A percentile compares a stretch with the other conserved stretches of the same genome.
These are phyloP conservation scores for Magnaporthiopsis incrustans DNA, from an alignment of 2,329 filamentous ascomycete species.

Conservation along the genomic window DNA sequence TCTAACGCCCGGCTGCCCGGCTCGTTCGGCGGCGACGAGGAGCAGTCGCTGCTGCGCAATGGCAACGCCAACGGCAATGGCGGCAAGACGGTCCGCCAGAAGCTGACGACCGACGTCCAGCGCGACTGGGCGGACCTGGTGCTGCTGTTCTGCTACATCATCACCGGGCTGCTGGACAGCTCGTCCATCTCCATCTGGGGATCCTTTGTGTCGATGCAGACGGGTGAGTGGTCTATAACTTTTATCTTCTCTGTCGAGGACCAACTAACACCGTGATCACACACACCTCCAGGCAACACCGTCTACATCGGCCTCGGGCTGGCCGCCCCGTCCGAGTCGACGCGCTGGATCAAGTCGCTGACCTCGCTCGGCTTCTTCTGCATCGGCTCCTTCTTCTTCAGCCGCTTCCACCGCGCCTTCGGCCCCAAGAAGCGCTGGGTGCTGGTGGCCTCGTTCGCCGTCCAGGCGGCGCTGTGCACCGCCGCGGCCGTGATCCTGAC, in stretches of 20 bases:
- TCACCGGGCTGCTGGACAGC: conserved; percentile 71
- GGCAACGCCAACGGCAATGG: conserved; percentile 9
- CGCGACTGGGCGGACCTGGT: conserved; percentile 60
- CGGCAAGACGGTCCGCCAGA: conserved; percentile 20
- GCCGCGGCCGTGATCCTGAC: conserved; percentile 47
- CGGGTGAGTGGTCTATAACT: conserved; percentile 39
- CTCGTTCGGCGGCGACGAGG: conserved; percentile 18
- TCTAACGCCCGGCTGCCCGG: neutral
- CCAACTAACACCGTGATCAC: too few relatives aligned
- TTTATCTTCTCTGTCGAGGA: neutral
- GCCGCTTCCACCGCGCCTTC: conserved; percentile 56
- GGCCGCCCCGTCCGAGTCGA: conserved; percentile 43
- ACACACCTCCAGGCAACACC: conserved; percentile 51
- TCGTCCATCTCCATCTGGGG: conserved; percentile 70
- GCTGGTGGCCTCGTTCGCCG: conserved; percentile 48
- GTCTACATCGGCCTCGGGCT: conserved; percentile 71
- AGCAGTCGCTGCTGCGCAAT: conserved; percentile 25
- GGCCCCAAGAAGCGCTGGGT: conserved; percentile 58
- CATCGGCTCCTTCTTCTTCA: conserved; percentile 64
- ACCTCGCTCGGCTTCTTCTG: conserved; percentile 64
- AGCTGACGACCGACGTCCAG: conserved; percentile 39
- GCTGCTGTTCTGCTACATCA: conserved; percentile 64
- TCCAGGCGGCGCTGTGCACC: conserved; percentile 42
- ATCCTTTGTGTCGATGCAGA: conserved; percentile 79
- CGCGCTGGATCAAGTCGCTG: conserved; percentile 64